A percentile compares a stretch with the other conserved stretches of the same genome.
Evolutionary conservation across 495 filamentous ascomycete species (phyloP).

Genomic region (Pyrenopolyporus hunteri): DNA sequence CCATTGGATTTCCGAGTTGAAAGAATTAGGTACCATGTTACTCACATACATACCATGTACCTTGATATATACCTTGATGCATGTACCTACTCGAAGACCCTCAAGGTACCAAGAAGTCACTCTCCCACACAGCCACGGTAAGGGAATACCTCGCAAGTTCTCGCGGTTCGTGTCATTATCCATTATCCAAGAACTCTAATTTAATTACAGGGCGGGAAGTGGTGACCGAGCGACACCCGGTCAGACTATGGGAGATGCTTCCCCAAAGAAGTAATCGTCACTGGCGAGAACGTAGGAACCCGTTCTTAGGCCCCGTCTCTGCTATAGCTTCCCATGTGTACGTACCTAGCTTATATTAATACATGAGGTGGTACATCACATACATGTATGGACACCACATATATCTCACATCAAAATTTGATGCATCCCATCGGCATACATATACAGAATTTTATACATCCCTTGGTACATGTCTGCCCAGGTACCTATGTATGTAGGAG

Average conservation of each 20-base stretch:
- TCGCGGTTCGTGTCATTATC: not conserved
- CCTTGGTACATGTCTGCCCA: too few relatives aligned
- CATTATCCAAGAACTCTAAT: slow-evolving; percentile 28
- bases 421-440: too few relatives aligned
- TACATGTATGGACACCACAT: not conserved
- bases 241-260: slow-evolving; percentile 12
- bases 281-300: slow-evolving; percentile 29
- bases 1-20: slow-evolving; percentile 12
- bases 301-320: slow-evolving; percentile 14
- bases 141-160: slow-evolving; percentile 15
- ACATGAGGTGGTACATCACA: too few relatives aligned
- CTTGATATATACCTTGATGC: too few relatives aligned
- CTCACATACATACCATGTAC: too few relatives aligned
- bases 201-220: slow-evolving; percentile 40
- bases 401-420: too few relatives aligned
- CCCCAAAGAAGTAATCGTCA: slow-evolving; percentile 4
- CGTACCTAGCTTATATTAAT: slow-evolving; percentile 10
- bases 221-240: slow-evolving; percentile 18
- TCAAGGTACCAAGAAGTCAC: slow-evolving; percentile 21
- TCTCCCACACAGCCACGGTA: not conserved
- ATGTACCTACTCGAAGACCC: not conserved
- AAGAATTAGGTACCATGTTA: slow-evolving; percentile 1
- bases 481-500: too few relatives aligned
- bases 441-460: too few relatives aligned
- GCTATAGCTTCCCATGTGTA: slow-evolving; percentile 1